These are phyloP conservation scores for Diaporthe vexans DNA, from an alignment of 2,329 filamentous ascomycete species.

Conservation along the genomic window DNA sequence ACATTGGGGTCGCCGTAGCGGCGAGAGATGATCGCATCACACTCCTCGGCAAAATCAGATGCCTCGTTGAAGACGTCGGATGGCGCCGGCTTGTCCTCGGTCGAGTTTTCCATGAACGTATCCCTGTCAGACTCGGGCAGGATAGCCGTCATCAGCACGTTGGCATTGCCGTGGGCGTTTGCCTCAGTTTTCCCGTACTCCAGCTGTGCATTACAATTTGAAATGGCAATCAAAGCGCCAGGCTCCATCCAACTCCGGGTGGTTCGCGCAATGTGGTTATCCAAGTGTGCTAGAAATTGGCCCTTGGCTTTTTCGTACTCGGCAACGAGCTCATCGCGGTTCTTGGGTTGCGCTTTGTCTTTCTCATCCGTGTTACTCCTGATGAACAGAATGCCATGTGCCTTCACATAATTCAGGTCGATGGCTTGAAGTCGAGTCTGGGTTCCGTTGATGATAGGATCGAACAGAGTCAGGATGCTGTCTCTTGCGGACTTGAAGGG, in stretches of 20 bases:
- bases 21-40: constrained; percentile 61
- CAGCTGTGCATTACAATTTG: constrained; percentile 68
- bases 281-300: constrained; percentile 68
- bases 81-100: constrained; percentile 24
- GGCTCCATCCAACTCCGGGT: constrained; percentile 66
- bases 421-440: constrained; percentile 54
- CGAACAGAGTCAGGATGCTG: constrained; percentile 54
- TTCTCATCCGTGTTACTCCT: constrained; percentile 35
- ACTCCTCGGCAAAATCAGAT: constrained; percentile 58
- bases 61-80: constrained; percentile 53
- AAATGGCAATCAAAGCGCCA: constrained; percentile 70
- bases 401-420: constrained; percentile 73
- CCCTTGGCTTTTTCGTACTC: constrained; percentile 16
- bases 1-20: constrained; percentile 71
- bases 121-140: constrained; percentile 21
- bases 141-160: constrained; percentile 60
- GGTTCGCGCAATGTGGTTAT: constrained; percentile 67
- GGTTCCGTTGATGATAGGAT: constrained; percentile 62
- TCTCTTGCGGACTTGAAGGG: constrained; percentile 78
- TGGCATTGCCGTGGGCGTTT: constrained; percentile 46
- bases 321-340: constrained; percentile 49
- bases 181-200: constrained; percentile 60
- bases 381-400: constrained; percentile 74
- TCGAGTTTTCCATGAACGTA: constrained; percentile 24
- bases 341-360: constrained; percentile 30